Base-by-base conservation (phyloP, 2,329 filamentous ascomycete genomes). In the Sclerotinia spermophila region DNA sequence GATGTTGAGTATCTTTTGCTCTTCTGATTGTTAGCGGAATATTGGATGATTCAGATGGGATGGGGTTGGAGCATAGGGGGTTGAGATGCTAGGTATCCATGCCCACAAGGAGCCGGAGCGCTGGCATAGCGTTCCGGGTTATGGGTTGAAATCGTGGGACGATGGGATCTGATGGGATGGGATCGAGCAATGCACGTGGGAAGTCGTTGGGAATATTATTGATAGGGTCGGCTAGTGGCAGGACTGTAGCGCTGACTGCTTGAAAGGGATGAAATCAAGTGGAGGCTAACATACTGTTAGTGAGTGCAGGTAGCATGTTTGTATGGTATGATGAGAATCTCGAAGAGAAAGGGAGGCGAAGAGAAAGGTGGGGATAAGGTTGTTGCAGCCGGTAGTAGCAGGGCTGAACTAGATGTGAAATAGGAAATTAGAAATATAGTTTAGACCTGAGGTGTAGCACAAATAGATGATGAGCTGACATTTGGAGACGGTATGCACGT, bases 331-430 rank as follows among this genome's bases (percentile, higher is more conserved):
- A 27, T 21, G 58, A 30, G 24, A 27, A 27, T 7, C 2, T 2
- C 19, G 40, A 27, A 38, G 44, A 19, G 30, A 6, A 38, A n/a
- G 19, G 45, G 44, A 15, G 27, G 24, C 3, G 15, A 24, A 13
- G 11, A 21, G 21, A 38, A 21, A 24, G 24, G 44, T 17, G 44
- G 24, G 38, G 61, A 64, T 64, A 11, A 38, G 24, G 15, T 42
- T 53, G 45, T 51, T 40, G 30, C 8, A 8, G 30, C 7, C 24
- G 27, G 33, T 38, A 33, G 30, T 38, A 35, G 33, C 44, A 65
- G 33, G 61, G 61, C 61, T 53, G 61, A 65, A 48, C 61, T 65
- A 51, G 61, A 27, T 65, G 24, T 27, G 33, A 33, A 38, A 42
- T 30, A n/a, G 55, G 33, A 58, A 60, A 21, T 17, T 10, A 17